phyloP scores from a whole-genome alignment of 768 basidiomycete genomes.

The Dioszegia hungarica region DNA sequence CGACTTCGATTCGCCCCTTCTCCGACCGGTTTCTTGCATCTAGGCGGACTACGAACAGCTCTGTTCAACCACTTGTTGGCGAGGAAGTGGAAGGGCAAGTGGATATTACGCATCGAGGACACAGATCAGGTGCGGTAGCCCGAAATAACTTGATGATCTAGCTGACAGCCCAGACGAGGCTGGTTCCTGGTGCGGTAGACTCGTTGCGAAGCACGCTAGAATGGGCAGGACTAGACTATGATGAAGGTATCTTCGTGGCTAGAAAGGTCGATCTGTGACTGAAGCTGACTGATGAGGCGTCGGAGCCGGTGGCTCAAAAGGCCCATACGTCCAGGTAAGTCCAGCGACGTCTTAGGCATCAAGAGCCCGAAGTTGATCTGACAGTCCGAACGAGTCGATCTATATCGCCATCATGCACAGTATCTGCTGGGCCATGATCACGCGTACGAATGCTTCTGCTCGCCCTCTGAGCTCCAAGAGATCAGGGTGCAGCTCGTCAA shows the following conservation, averaged over 20 bases:
- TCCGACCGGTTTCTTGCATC: slow-evolving; percentile 87
- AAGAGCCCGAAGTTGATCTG: not conserved
- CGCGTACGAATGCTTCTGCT: slow-evolving; percentile 95
- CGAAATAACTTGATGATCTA: not conserved
- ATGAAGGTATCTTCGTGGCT: slow-evolving; percentile 63
- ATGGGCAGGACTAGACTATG: slow-evolving; percentile 89
- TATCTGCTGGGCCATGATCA: slow-evolving; percentile 73
- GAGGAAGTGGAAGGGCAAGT: slow-evolving; percentile 73
- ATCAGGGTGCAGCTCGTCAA: slow-evolving; percentile 68
- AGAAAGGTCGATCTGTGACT: no score
- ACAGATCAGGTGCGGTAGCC: slow-evolving; percentile 70
- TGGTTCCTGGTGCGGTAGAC: slow-evolving; percentile 67
- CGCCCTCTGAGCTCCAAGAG: slow-evolving; percentile 62
- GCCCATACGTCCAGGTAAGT: slow-evolving; percentile 78
- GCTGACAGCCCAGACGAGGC: slow-evolving; percentile 60
- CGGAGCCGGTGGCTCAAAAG: slow-evolving; percentile 66
- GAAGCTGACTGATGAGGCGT: slow-evolving; percentile 58
- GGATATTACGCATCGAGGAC: slow-evolving; percentile 90
- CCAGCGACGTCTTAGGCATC: not conserved
- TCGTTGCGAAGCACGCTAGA: slow-evolving; percentile 67
- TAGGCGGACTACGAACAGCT: slow-evolving; percentile 90
- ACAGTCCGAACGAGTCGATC: slow-evolving; percentile 80
- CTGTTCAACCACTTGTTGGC: slow-evolving; percentile 87
- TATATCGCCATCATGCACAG: slow-evolving; percentile 70
- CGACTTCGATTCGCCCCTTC: slow-evolving; percentile 92